Evolutionary conservation across 2,329 filamentous ascomycete genomes (phyloP), one percentile per base, ranked within the genome.

Genomic region (Monosporascus sp.): DNA sequence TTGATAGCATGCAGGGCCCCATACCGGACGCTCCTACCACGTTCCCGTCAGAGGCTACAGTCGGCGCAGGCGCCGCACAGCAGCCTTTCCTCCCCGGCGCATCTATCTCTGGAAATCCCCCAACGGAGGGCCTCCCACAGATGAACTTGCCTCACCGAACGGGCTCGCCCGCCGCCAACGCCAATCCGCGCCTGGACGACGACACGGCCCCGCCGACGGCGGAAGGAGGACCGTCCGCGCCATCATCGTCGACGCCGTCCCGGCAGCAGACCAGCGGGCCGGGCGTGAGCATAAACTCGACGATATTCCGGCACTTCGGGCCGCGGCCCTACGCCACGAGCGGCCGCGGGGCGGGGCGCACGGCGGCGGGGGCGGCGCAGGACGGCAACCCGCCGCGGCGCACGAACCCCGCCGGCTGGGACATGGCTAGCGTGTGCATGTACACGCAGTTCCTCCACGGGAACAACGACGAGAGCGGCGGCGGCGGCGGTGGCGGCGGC

Each of bases 391-490:
- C 31, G 31, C 31, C 9, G 20, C 40, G 40, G 8, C 18, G 20
- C 40, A 20, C n/a, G n/a, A 24, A 43, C 2, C 31, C 50, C 44
- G 53, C 47, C 3, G 53, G 48, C 51, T 65, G 63, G 62, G 56
- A 59, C 14, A 48, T 59, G n/a, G 54, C 52, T 3, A 52, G 58
- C 35, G 15, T 53, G 18, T 63, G 56, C 45, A 44, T 58, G 49
- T 57, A 55, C 48, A 49, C 58, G 6, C 58, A 60, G 38, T 57
- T 57, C 15, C 49, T 37, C 8, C 49, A 37, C 28, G 52, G 43
- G 31, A 5, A 5, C 31, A 35, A 35, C 31, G 31, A 35, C 9
- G 31, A 14, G 9, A 35, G 31, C 11, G 11, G 11, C 31, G 31
- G 31, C 31, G 31, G 31, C 24, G 24, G 24, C n/a, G n/a, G n/a